Evolutionary conservation across 768 basidiomycete species (phyloP), one percentile per base, ranked within the genome.

Genomic region (Kwoniella botswanensis): DNA sequence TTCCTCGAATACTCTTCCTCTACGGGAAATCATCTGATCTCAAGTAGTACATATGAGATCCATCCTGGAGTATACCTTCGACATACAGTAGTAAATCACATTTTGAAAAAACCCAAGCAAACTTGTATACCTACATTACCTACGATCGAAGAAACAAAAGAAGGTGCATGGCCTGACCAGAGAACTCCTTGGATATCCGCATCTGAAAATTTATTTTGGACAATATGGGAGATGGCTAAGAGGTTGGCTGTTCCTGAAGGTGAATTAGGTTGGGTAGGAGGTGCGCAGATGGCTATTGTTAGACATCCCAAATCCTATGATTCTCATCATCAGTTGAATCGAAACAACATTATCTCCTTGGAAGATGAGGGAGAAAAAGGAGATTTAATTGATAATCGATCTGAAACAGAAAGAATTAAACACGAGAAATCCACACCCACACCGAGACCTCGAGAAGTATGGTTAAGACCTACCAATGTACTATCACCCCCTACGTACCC

Each of bases 11-110:
- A 42, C 50, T 68, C 67, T 6, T 21, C n/a, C 18, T 43, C 17
- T 59, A 41, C 26, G 42, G 15, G n/a, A 42, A 13, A 12, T 2
- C 29, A 0, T 13, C 11, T 59, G 15, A 44, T 61, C 18, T 43
- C 59, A 0, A 44, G 17, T 1, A 61, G 2, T 17, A 29, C 35
- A 42, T 44, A 54, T 21, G 11, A 52, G 2, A 43, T 29, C 12
- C 26, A 18, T 13, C 46, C 57, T 18, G 57, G 53, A 21, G 53
- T 55, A 44, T 61, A 68, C 29, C 56, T 72, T 17, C 42, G 50
- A 53, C 71, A 72, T 42, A 72, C 66, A 4, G 58, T 72, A 3
- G 44, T 72, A 12, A 67, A 72, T 53, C 71, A 72, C 29, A 61
- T 72, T 7, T 56, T 46, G 21, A 43, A 46, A 9, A 67, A 67